Evolutionary conservation across 306 rosid species (phyloP).

Genomic region (Cicer chorassanicum): DNA sequence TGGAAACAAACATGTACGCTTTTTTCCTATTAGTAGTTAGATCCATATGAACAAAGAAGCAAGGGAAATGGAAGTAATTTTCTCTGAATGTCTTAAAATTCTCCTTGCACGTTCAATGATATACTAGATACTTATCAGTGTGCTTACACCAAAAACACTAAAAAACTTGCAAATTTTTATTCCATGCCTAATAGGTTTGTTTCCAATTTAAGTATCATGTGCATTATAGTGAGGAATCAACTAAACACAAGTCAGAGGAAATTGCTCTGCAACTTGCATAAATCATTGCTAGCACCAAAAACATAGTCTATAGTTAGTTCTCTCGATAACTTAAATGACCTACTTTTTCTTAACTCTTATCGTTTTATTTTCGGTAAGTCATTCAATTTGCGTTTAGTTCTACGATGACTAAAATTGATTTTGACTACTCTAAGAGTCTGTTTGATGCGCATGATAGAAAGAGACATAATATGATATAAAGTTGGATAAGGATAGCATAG

Average conservation of each 20-base stretch:
- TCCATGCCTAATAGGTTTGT: not conserved
- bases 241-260: not conserved
- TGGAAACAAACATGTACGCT: not conserved
- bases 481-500: too few species aligned
- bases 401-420: too few species aligned
- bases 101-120: conserved; percentile 4
- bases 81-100: not conserved
- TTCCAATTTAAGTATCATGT: not conserved
- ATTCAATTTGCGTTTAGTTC: too few species aligned
- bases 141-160: not conserved
- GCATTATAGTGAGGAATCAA: not conserved
- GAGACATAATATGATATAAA: too few species aligned
- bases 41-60: not conserved
- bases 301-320: conserved; percentile 20
- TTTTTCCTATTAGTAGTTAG: not conserved
- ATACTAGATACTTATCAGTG: not conserved
- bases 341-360: conserved; percentile 25
- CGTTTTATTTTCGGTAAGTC: too few species aligned
- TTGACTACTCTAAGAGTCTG: too few species aligned
- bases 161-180: not conserved
- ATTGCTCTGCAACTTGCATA: conserved; percentile 7
- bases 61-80: not conserved
- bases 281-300: conserved; percentile 9
- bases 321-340: conserved; percentile 23
- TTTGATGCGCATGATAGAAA: too few species aligned